A percentile compares a stretch with the other conserved stretches of the same genome.
These are phyloP conservation scores for Acanthamoeba sp. DNA, from an alignment of 208 protist species.

Conservation along the genomic window DNA sequence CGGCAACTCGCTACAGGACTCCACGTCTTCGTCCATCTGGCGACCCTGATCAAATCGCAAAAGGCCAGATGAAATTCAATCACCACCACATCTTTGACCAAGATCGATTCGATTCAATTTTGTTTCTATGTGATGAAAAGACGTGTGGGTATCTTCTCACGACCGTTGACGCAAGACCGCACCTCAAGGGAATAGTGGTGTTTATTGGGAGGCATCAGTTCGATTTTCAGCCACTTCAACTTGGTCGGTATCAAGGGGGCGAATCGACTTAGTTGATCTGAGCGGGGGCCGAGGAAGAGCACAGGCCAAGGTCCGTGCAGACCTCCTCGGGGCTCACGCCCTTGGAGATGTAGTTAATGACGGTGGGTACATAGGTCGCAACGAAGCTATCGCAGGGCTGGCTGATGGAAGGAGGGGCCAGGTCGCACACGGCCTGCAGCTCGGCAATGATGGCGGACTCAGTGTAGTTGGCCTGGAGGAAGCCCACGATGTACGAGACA, in stretches of 20 bases:
- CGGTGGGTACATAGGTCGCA: not conserved
- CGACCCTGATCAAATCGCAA: not conserved
- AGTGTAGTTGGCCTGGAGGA: slow-evolving; percentile 60
- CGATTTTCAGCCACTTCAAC: no score
- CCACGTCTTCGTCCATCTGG: not conserved
- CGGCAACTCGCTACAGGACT: not conserved
- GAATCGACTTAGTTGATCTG: not conserved
- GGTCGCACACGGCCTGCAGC: slow-evolving; percentile 5
- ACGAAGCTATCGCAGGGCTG: not conserved
- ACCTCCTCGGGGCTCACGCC: not conserved
- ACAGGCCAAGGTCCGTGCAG: not conserved
- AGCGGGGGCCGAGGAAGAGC: not conserved
- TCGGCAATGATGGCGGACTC: not conserved
- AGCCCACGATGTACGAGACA: slow-evolving; percentile 38
- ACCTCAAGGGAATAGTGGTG: no score
- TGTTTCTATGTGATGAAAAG: no score
- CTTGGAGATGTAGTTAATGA: not conserved
- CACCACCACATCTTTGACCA: no score
- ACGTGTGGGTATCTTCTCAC: no score
- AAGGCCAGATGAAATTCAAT: no score
- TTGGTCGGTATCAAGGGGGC: no score
- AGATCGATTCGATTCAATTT: no score
- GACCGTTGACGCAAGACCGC: no score
- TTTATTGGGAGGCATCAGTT: no score
- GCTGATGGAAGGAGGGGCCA: not conserved